Evolutionary conservation across 805 yeast genomes (phyloP).

Genomic region (Isabelozyma rhagii): DNA sequence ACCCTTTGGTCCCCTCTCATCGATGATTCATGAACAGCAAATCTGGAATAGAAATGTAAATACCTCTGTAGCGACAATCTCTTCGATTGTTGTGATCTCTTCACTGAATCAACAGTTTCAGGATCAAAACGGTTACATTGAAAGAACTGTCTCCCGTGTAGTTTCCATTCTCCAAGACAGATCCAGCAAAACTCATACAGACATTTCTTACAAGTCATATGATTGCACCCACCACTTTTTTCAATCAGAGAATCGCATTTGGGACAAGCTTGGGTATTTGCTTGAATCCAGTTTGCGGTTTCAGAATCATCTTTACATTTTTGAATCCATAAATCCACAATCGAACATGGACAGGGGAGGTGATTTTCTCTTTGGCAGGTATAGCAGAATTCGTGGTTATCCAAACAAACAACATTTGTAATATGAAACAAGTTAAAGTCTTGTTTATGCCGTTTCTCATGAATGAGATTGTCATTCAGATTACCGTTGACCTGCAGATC

Average conservation of each 20-base stretch:
- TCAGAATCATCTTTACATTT: slow-evolving; percentile 86
- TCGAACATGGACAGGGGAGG: slow-evolving; percentile 75
- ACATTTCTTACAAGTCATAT: slow-evolving; percentile 86
- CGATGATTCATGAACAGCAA: slow-evolving; percentile 72
- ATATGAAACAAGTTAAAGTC: slow-evolving; percentile 6
- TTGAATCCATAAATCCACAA: slow-evolving; percentile 68
- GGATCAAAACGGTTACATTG: slow-evolving; percentile 58
- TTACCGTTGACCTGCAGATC: slow-evolving; percentile 5
- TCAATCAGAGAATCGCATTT: slow-evolving; percentile 78
- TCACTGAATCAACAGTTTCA: slow-evolving; percentile 31
- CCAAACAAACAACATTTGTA: slow-evolving; percentile 53
- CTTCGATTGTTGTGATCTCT: slow-evolving; percentile 40
- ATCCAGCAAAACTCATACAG: slow-evolving; percentile 88
- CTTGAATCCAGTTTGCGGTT: slow-evolving; percentile 80
- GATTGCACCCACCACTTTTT: slow-evolving; percentile 96
- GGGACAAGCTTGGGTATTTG: slow-evolving; percentile 85
- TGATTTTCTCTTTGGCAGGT: slow-evolving; percentile 75
- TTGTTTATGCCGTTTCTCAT: not conserved
- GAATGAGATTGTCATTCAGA: not conserved
- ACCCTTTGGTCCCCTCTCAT: slow-evolving; percentile 67
- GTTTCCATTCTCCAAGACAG: slow-evolving; percentile 72
- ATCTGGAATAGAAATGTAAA: slow-evolving; percentile 71
- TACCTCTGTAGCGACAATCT: slow-evolving; percentile 59
- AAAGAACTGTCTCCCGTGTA: slow-evolving; percentile 62
- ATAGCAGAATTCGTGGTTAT: slow-evolving; percentile 74